These are phyloP conservation scores for Triangularia setosa DNA, from an alignment of 2,329 filamentous ascomycete species.

Conservation along the genomic window DNA sequence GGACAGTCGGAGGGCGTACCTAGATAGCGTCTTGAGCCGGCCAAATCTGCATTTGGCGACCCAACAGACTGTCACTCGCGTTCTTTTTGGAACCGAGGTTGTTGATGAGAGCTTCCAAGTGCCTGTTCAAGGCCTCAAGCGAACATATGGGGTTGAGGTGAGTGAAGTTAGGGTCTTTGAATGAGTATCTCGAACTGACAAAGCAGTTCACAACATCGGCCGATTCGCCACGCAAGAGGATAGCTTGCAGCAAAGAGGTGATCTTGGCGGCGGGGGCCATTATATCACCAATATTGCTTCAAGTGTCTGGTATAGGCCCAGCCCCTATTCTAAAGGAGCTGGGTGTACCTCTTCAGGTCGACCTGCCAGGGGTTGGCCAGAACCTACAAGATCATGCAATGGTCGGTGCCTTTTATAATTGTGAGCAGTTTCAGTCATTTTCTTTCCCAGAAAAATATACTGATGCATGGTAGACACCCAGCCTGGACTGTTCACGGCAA, in stretches of 20 bases:
- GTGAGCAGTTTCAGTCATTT: constrained; percentile 12
- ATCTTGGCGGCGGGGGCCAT: constrained; percentile 48
- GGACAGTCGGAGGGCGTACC: constrained; percentile 39
- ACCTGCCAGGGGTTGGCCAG: constrained; percentile 48
- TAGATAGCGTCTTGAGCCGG: constrained; percentile 34
- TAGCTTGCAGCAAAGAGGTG: constrained; percentile 39
- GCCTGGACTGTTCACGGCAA: constrained; percentile 19
- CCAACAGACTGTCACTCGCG: constrained; percentile 36
- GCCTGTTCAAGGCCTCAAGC: constrained; percentile 11
- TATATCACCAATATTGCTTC: constrained; percentile 48
- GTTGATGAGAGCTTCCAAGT: constrained; percentile 4
- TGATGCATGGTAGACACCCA: constrained; percentile 18
- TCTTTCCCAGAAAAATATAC: not conserved
- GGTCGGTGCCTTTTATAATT: constrained; percentile 33
- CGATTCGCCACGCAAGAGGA: constrained; percentile 18
- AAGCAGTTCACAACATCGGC: constrained; percentile 29
- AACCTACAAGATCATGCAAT: constrained; percentile 45
- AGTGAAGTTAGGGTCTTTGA: constrained; percentile 7
- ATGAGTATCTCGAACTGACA: not conserved
- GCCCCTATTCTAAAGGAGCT: constrained; percentile 38
- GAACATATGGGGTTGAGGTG: constrained; percentile 38
- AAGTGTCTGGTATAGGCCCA: constrained; percentile 48
- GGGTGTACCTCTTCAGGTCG: constrained; percentile 41
- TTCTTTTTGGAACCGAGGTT: constrained; percentile 26
- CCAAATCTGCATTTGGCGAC: constrained; percentile 39